These are phyloP conservation scores for Quercus gilva DNA, from an alignment of 306 rosid species.

Conservation along the genomic window DNA sequence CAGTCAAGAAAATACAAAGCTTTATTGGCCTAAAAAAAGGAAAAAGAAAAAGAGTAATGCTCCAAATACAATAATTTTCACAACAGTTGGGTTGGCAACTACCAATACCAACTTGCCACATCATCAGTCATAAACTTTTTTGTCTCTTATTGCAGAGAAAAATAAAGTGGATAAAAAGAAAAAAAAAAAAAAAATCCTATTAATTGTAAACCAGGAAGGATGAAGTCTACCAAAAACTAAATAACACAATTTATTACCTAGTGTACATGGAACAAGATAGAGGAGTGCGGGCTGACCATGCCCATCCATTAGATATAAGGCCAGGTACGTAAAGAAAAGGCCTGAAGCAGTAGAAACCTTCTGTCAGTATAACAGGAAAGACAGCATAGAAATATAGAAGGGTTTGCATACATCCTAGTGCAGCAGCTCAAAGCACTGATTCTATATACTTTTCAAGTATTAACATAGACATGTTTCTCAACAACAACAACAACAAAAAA, in stretches of 20 bases:
- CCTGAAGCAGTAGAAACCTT: constrained; percentile 44
- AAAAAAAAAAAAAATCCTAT: not conserved
- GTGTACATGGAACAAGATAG: constrained; percentile 94
- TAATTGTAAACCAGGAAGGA: not conserved
- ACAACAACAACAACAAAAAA: too few species aligned
- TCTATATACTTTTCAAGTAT: not conserved
- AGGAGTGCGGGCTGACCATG: constrained; percentile 98
- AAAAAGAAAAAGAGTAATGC: not conserved
- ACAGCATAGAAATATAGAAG: constrained; percentile 12
- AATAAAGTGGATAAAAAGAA: not conserved
- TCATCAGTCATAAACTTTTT: too few species aligned
- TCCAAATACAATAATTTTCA: too few species aligned
- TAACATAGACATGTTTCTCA: not conserved
- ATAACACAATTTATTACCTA: constrained; percentile 49
- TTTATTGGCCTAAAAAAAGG: not conserved
- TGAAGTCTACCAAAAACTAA: not conserved
- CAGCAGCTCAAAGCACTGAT: not conserved
- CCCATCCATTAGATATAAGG: constrained; percentile 77
- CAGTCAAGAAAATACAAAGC: not conserved
- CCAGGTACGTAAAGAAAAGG: constrained; percentile 66
- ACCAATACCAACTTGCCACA: too few species aligned
- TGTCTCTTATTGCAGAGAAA: too few species aligned
- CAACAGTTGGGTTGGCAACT: too few species aligned
- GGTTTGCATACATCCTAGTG: constrained; percentile 2
- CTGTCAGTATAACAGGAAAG: constrained; percentile 13